Evolutionary conservation across 805 yeast species (phyloP).

Genomic region (Metschnikowia kofuensis): DNA sequence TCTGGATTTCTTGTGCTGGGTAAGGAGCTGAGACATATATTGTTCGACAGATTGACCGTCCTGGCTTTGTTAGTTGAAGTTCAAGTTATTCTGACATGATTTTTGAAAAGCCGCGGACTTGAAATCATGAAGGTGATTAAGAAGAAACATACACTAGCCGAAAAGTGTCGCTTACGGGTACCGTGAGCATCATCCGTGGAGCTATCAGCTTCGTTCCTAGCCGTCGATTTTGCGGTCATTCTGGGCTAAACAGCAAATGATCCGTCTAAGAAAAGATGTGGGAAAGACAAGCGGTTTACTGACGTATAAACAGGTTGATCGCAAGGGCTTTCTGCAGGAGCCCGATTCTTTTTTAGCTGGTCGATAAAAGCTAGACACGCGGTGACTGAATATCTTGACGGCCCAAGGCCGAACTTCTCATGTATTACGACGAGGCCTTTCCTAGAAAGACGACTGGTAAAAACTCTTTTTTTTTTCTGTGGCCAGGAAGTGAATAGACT

Average conservation of each 20-base stretch:
- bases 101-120: too few relatives aligned
- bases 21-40: constrained; percentile 19
- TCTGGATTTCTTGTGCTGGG: constrained; percentile 11
- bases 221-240: background rate
- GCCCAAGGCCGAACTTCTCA: too few relatives aligned
- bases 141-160: constrained; percentile 9
- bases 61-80: constrained; percentile 5
- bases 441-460: too few relatives aligned
- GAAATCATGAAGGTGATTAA: background rate
- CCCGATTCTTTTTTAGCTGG: too few relatives aligned
- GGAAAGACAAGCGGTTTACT: background rate
- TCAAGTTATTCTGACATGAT: background rate
- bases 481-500: too few relatives aligned
- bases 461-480: too few relatives aligned
- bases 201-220: background rate
- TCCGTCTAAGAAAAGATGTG: too few relatives aligned
- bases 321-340: background rate
- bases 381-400: too few relatives aligned
- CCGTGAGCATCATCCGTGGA: background rate
- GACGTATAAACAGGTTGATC: background rate
- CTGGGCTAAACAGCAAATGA: background rate
- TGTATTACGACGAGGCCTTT: too few relatives aligned
- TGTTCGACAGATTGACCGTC: constrained; percentile 20
- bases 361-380: too few relatives aligned
- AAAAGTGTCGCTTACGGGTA: constrained; percentile 5